phyloP scores from a whole-genome alignment of 768 basidiomycete species.

The Lactarius vividus region DNA sequence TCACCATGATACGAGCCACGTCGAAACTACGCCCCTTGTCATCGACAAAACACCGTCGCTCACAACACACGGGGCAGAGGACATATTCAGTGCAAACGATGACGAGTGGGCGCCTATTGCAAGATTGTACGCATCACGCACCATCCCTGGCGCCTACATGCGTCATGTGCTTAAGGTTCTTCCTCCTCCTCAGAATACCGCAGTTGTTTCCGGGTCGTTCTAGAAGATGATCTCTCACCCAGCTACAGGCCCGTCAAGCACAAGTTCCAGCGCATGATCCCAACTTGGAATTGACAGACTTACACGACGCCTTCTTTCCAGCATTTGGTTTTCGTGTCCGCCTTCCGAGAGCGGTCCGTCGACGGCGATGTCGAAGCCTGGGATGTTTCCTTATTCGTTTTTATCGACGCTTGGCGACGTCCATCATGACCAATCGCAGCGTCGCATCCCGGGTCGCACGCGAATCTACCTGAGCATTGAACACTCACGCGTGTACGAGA shows the following conservation, averaged over 20 bases:
- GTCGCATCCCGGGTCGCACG: constrained; percentile 54
- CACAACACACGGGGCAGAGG: constrained; percentile 50
- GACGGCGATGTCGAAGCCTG: constrained; percentile 63
- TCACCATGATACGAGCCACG: too few species aligned
- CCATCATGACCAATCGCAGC: constrained; percentile 71
- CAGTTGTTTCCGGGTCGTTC: constrained; percentile 55
- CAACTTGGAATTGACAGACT: constrained; percentile 71
- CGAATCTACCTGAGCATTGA: constrained; percentile 86
- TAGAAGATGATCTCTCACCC: constrained; percentile 77
- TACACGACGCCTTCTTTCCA: constrained; percentile 72
- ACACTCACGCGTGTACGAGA: constrained; percentile 87
- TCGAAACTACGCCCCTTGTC: too few species aligned
- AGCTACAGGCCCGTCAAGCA: constrained; percentile 73
- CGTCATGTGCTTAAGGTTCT: not conserved
- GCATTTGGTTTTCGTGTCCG: constrained; percentile 72
- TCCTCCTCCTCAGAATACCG: constrained; percentile 53
- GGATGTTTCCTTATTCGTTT: constrained; percentile 32
- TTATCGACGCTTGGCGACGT: constrained; percentile 34
- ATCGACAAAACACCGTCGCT: not conserved
- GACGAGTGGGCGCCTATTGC: constrained; percentile 90
- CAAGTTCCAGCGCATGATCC: constrained; percentile 80
- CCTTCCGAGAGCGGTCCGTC: constrained; percentile 76
- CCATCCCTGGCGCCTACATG: not conserved
- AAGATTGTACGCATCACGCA: constrained; percentile 71
- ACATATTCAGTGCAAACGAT: constrained; percentile 90